Evolutionary conservation across 495 filamentous ascomycete genomes (phyloP).

Genomic region (Aspergillus sparsus): DNA sequence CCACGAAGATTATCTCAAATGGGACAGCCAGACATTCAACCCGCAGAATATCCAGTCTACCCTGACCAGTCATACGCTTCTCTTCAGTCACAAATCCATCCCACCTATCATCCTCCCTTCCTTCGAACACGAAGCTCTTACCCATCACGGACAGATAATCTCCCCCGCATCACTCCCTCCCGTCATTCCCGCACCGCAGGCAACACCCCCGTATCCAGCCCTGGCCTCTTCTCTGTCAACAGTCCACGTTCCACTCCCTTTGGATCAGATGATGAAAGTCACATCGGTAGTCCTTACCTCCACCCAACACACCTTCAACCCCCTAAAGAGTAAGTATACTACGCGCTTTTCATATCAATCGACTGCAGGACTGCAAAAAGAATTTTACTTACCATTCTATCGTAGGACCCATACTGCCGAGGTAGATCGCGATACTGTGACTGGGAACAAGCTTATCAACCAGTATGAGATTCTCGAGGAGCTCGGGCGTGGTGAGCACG

Average conservation of each 20-base stretch:
- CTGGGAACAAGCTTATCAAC: conserved; percentile 94
- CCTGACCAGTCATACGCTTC: conserved; percentile 56
- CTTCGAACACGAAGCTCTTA: conserved; percentile 45
- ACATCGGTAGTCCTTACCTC: conserved; percentile 56
- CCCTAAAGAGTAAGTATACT: conserved; percentile 55
- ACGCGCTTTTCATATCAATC: conserved; percentile 10
- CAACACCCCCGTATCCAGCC: conserved; percentile 69
- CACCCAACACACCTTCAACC: conserved; percentile 66
- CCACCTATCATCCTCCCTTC: conserved; percentile 44
- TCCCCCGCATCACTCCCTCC: conserved; percentile 32
- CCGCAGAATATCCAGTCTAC: conserved; percentile 50
- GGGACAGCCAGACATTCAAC: conserved; percentile 30
- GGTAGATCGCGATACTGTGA: conserved; percentile 80
- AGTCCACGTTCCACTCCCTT: conserved; percentile 50
- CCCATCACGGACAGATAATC: conserved; percentile 40
- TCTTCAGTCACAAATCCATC: conserved; percentile 51
- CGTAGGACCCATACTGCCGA: conserved; percentile 79
- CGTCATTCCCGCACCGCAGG: conserved; percentile 52
- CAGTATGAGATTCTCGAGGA: conserved; percentile 96
- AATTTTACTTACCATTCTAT: conserved; percentile 10
- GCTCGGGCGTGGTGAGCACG: conserved; percentile 91
- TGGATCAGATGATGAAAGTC: conserved; percentile 50
- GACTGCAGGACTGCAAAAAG: conserved; percentile 52
- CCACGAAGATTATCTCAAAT: conserved; percentile 32
- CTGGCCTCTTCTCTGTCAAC: conserved; percentile 60